Base-by-base conservation (phyloP, 2,329 filamentous ascomycete species). In the Colletotrichum karsti region DNA sequence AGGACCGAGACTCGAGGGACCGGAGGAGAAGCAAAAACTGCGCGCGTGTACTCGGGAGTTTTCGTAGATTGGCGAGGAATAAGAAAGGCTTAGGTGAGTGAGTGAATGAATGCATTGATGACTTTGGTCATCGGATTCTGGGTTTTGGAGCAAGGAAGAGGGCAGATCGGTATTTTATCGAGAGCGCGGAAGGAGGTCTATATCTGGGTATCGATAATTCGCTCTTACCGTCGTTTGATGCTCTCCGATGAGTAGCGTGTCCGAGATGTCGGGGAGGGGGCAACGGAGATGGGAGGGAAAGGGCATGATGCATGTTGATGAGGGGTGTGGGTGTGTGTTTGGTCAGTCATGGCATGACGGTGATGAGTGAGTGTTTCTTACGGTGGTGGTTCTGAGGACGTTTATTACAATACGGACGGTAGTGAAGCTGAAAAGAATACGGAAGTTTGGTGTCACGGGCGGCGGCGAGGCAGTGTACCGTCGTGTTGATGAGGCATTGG, bases 241-340 rank as follows among this genome's bases (percentile, higher is more conserved):
- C 39, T n/a, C 37, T 30, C n/a, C n/a, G 54, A 44, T 20, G 28
- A 51, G 57, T 51, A 50, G 30, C 3, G 30, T 7, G 42, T 51
- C 33, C 57, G 44, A 51, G 33, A 13, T 8, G 20, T 41, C 44
- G 44, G 57, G 33, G 42, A 20, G 30, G 8, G 13, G 61, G 26
- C 42, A 42, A 35, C 30, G 30, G 30, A n/a, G n/a, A n/a, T n/a
- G 15, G 39, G 7, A 53, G 28, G 37, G 5, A 10, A 13, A 20
- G 33, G 35, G 59, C 58, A 63, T 67, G 42, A 63, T 67, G 59
- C 64, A 44, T 44, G 64, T 51, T 33, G 13, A 9, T 41, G 6
- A 35, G 33, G 41, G 59, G 46, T 24, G 50, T 35, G 9, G 22
- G 41, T 33, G 37, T 8, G 9, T 37, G 37, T 28, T 28, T 42